Evolutionary conservation across 2,329 filamentous ascomycete genomes (phyloP).

Genomic region (Botrytis tulipae): DNA sequence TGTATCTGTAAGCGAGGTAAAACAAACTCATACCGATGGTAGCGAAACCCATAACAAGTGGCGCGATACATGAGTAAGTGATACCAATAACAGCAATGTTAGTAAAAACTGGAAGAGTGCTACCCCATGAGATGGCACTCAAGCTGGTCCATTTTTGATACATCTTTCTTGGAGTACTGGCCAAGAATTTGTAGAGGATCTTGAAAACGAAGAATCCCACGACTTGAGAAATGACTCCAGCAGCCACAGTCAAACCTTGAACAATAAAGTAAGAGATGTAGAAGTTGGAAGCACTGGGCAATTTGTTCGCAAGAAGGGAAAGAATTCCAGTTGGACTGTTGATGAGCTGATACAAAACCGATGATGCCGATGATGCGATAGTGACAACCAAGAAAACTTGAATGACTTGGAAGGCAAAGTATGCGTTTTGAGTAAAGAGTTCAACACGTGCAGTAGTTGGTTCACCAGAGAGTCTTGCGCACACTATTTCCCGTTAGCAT

Average conservation of each 20-base stretch:
- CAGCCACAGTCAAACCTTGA: slow-evolving; percentile 79
- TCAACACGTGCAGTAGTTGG: slow-evolving; percentile 79
- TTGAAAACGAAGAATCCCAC: slow-evolving; percentile 71
- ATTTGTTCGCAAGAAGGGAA: slow-evolving; percentile 63
- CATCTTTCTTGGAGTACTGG: slow-evolving; percentile 75
- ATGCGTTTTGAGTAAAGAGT: slow-evolving; percentile 84
- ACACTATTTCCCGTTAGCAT: slow-evolving; percentile 48
- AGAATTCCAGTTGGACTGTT: slow-evolving; percentile 61
- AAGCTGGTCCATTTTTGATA: slow-evolving; percentile 76
- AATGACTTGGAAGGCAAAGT: slow-evolving; percentile 86
- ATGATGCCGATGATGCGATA: slow-evolving; percentile 74
- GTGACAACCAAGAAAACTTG: slow-evolving; percentile 91
- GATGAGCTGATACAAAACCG: slow-evolving; percentile 62
- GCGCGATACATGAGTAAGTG: slow-evolving; percentile 82
- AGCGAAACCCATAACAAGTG: slow-evolving; percentile 79
- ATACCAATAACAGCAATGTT: slow-evolving; percentile 79
- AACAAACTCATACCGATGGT: slow-evolving; percentile 75
- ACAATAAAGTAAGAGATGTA: slow-evolving; percentile 95
- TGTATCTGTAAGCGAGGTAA: slow-evolving; percentile 87
- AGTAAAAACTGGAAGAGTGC: slow-evolving; percentile 75
- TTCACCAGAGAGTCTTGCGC: slow-evolving; percentile 77
- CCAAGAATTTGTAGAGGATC: slow-evolving; percentile 70
- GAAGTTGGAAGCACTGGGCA: slow-evolving; percentile 87
- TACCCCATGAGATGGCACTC: slow-evolving; percentile 77
- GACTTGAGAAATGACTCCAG: slow-evolving; percentile 71